These are phyloP conservation scores for Blastocystis sp. DNA, from an alignment of 352 stramenopile genomes.

Conservation along the genomic window DNA sequence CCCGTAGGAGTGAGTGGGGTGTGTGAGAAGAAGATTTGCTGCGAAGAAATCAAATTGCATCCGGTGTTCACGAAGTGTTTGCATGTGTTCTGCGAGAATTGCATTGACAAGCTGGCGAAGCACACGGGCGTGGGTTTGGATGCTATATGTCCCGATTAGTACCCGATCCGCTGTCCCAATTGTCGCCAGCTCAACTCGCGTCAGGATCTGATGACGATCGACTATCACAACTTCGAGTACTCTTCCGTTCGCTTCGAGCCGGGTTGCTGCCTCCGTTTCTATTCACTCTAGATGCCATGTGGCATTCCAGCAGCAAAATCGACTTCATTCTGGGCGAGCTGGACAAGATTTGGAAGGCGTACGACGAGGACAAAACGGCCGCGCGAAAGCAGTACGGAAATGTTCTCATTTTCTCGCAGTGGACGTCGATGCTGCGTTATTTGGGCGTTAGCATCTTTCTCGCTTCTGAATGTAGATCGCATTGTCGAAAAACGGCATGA, in stretches of 20 bases:
- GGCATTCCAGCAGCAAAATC: conserved; percentile 64
- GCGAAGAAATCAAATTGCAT: neutral
- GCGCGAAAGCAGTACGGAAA: conserved; percentile 40
- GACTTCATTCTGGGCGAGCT: conserved; percentile 22
- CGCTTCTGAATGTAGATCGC: conserved; percentile 26
- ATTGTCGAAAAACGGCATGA: conserved; percentile 26
- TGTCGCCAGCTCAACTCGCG: conserved; percentile 60
- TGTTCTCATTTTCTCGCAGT: conserved; percentile 62
- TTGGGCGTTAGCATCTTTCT: conserved; percentile 8
- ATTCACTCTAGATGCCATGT: conserved; percentile 6
- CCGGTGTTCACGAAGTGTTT: conserved; percentile 81
- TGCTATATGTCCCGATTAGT: neutral
- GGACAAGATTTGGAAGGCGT: conserved; percentile 30
- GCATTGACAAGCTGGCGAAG: conserved; percentile 74
- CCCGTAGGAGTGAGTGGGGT: neutral
- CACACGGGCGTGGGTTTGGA: conserved; percentile 70
- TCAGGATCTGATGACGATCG: conserved; percentile 53
- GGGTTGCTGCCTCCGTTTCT: neutral
- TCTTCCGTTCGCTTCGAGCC: conserved; percentile 34
- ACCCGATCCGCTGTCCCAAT: conserved; percentile 63
- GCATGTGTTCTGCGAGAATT: conserved; percentile 80
- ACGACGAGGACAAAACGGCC: neutral
- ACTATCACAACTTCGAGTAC: conserved; percentile 43
- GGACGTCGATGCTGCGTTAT: conserved; percentile 34
- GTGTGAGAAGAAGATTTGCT: conserved; percentile 18